These are phyloP conservation scores for Diutina pseudorugosa DNA, from an alignment of 1,139 yeast genomes.

Conservation along the genomic window DNA sequence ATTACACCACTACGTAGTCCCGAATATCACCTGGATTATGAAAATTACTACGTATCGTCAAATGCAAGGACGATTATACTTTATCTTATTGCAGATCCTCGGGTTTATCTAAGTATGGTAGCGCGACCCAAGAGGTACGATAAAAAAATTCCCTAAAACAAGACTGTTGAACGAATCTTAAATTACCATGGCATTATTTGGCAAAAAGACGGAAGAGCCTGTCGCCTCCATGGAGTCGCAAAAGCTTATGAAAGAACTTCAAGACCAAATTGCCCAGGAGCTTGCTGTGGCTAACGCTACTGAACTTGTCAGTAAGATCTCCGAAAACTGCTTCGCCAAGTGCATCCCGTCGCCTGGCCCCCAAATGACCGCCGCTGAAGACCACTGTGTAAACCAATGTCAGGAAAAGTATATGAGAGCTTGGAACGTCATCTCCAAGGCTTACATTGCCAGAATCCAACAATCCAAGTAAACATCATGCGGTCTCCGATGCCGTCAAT, in stretches of 20 bases:
- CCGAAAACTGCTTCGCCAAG: constrained; percentile 80
- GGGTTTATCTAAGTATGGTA: too few relatives aligned
- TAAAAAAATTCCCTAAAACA: neutral
- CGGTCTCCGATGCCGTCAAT: neutral
- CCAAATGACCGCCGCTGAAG: constrained; percentile 20
- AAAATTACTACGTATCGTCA: too few relatives aligned
- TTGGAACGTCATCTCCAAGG: constrained; percentile 74
- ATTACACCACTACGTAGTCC: too few relatives aligned
- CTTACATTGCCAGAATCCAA: constrained; percentile 67
- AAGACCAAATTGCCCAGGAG: constrained; percentile 67
- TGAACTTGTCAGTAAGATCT: constrained; percentile 70
- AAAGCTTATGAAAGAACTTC: constrained; percentile 44
- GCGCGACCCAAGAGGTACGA: neutral
- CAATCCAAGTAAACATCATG: constrained; percentile 7
- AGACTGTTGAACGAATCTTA: neutral
- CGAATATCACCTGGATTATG: too few relatives aligned
- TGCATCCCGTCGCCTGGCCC: constrained; percentile 52
- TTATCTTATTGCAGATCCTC: too few relatives aligned
- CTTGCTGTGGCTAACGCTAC: constrained; percentile 84
- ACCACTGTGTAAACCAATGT: constrained; percentile 59
- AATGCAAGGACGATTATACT: too few relatives aligned
- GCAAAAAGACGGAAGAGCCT: neutral
- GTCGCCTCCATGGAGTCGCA: constrained; percentile 6
- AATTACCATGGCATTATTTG: neutral
- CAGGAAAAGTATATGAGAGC: constrained; percentile 82